phyloP scores from a whole-genome alignment of 2,329 filamentous ascomycete species.

The Seiridium unicorne region DNA sequence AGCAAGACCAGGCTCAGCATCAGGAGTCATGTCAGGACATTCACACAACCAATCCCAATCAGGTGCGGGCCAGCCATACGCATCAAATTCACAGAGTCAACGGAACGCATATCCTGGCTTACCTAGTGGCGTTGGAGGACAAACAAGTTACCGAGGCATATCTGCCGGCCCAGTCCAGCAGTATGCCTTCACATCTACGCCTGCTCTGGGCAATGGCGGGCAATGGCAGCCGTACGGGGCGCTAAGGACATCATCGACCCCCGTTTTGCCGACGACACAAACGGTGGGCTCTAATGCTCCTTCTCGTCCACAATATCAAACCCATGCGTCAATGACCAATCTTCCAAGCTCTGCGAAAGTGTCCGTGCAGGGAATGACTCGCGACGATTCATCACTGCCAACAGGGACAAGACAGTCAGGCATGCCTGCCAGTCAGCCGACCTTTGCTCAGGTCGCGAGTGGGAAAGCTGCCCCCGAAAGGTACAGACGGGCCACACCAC shows the following conservation, averaged over 20 bases:
- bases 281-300: slow-evolving; percentile 28
- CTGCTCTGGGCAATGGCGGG: slow-evolving; percentile 55
- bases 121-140: slow-evolving; percentile 40
- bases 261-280: slow-evolving; percentile 39
- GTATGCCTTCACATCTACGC: slow-evolving; percentile 74
- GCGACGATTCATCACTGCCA: slow-evolving; percentile 51
- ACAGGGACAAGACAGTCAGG: slow-evolving; percentile 41
- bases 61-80: slow-evolving; percentile 44
- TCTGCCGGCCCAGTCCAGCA: slow-evolving; percentile 64
- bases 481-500: slow-evolving; percentile 68
- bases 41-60: slow-evolving; percentile 42
- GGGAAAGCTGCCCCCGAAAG: slow-evolving; percentile 75
- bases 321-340: slow-evolving; percentile 36
- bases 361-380: slow-evolving; percentile 38
- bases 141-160: slow-evolving; percentile 53
- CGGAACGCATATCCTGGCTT: slow-evolving; percentile 51
- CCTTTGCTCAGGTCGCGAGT: slow-evolving; percentile 55
- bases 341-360: slow-evolving; percentile 32
- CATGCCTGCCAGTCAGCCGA: slow-evolving; percentile 42
- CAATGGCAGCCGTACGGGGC: slow-evolving; percentile 50
- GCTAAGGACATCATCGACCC: slow-evolving; percentile 47
- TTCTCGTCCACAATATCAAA: slow-evolving; percentile 19
- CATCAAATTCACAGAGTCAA: slow-evolving; percentile 42
- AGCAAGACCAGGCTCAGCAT: slow-evolving; percentile 65
- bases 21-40: slow-evolving; percentile 52